phyloP scores from a whole-genome alignment of 192 early-diverging fungal species.

The Coemansia sp. region DNA sequence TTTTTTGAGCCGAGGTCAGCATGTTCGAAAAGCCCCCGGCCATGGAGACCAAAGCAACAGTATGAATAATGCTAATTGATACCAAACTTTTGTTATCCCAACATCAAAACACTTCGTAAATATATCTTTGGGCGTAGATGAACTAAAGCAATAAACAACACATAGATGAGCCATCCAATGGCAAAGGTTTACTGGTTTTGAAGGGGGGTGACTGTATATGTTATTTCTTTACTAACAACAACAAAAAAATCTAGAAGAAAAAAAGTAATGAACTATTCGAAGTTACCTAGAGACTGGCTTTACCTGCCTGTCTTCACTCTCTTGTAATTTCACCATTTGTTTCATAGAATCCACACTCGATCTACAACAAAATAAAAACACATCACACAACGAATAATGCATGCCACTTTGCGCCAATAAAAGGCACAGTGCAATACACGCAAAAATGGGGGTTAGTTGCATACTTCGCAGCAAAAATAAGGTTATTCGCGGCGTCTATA shows the following conservation, averaged over 20 bases:
- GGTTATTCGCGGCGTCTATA: background rate
- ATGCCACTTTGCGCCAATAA: background rate
- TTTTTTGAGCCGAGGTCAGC: too few relatives aligned
- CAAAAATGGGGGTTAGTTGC: background rate
- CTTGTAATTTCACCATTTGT: conserved; percentile 1
- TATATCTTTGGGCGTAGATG: too few relatives aligned
- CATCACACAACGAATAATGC: background rate
- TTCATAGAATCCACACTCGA: conserved; percentile 5
- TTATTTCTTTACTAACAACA: background rate
- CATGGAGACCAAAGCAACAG: too few relatives aligned
- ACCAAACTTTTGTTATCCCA: too few relatives aligned
- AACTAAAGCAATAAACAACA: too few relatives aligned
- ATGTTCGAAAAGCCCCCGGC: too few relatives aligned
- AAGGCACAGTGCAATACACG: background rate
- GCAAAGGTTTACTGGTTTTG: background rate
- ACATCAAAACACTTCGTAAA: too few relatives aligned
- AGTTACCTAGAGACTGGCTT: background rate
- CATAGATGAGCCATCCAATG: too few relatives aligned
- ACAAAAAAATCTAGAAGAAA: background rate
- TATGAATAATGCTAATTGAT: too few relatives aligned
- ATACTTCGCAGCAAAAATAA: background rate
- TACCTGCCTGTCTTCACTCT: background rate
- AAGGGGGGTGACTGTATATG: background rate
- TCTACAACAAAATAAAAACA: background rate
- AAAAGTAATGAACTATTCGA: conserved; percentile 3